Percentiles rank a stretch among this genome's conserved stretches.
Conservation (phyloP, 2,329 filamentous ascomycete genomes). For the Colletotrichum eleusines region DNA sequence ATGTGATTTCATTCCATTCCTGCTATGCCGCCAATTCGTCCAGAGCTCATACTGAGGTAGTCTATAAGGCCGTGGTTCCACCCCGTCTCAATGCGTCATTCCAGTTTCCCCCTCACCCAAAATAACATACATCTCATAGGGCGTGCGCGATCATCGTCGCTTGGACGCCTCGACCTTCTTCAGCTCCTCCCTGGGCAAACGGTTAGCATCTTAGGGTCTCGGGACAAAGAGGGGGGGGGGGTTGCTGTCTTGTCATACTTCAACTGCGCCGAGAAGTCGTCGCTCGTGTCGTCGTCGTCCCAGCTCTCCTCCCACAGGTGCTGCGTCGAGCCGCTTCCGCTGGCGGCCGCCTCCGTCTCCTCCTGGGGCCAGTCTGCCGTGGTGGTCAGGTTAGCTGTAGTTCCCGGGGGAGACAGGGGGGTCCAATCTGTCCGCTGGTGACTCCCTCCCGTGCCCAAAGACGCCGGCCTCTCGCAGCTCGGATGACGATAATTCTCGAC, state of each 20-base stretch:
- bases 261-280: constrained; percentile 95
- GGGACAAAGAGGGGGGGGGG: background rate
- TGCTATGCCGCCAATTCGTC: constrained; percentile 33
- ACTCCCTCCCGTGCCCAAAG: background rate
- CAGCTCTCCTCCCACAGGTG: constrained; percentile 99
- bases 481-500: background rate
- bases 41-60: constrained; percentile 31
- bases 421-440: background rate
- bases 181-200: constrained; percentile 79
- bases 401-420: background rate
- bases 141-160: constrained; percentile 62
- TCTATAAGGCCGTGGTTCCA: constrained; percentile 30
- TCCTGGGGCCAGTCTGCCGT: constrained; percentile 90
- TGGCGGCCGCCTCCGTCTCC: constrained; percentile 81
- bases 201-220: constrained; percentile 19
- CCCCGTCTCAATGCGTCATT: constrained; percentile 21
- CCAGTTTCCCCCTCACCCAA: background rate
- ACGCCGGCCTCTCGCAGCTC: background rate
- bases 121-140: background rate
- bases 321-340: constrained; percentile 72
- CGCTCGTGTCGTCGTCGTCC: constrained; percentile 97
- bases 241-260: constrained; percentile 76
- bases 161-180: constrained; percentile 91
- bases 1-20: constrained; percentile 28
- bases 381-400: background rate